Percentiles rank a stretch among this genome's conserved stretches.
phyloP scores from a whole-genome alignment of 2,329 filamentous ascomycete genomes.

The Clarireedia hainanense region DNA sequence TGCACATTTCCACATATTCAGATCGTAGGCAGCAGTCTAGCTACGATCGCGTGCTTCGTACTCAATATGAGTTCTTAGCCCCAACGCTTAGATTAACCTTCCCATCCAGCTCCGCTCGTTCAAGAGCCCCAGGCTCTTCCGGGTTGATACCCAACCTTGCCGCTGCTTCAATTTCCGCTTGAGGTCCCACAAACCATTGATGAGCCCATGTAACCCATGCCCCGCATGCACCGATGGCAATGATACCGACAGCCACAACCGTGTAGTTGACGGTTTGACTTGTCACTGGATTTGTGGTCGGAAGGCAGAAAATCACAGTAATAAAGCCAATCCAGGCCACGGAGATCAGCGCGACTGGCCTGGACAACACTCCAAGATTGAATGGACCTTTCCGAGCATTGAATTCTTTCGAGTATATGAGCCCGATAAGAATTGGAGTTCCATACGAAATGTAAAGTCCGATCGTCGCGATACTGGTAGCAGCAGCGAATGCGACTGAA shows the following conservation, averaged over 20 bases:
- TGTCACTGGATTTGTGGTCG: conserved; percentile 46
- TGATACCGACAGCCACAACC: conserved; percentile 50
- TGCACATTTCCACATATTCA: too few relatives aligned
- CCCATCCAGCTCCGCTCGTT: conserved; percentile 16
- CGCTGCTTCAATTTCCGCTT: conserved; percentile 43
- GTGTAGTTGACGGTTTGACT: conserved; percentile 53
- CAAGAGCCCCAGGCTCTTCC: conserved; percentile 21
- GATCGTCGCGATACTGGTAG: conserved; percentile 50
- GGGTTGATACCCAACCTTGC: conserved; percentile 41
- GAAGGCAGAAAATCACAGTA: conserved; percentile 49
- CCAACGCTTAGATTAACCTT: background rate
- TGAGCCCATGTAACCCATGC: conserved; percentile 46
- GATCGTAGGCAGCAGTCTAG: background rate
- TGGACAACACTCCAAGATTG: conserved; percentile 39
- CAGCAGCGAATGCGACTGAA: conserved; percentile 47
- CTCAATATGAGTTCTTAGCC: background rate
- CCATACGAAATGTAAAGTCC: conserved; percentile 52
- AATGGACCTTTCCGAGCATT: conserved; percentile 45
- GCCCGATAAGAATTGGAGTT: conserved; percentile 46
- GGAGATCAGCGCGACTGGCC: conserved; percentile 40
- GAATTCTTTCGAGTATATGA: conserved; percentile 45
- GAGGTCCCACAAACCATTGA: conserved; percentile 48
- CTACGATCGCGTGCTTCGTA: background rate
- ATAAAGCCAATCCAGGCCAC: conserved; percentile 47
- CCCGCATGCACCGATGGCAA: conserved; percentile 38